Evolutionary conservation across 2,329 filamentous ascomycete genomes (phyloP), one percentile per base, ranked within the genome.

Genomic region (Fusarium proliferatum): DNA sequence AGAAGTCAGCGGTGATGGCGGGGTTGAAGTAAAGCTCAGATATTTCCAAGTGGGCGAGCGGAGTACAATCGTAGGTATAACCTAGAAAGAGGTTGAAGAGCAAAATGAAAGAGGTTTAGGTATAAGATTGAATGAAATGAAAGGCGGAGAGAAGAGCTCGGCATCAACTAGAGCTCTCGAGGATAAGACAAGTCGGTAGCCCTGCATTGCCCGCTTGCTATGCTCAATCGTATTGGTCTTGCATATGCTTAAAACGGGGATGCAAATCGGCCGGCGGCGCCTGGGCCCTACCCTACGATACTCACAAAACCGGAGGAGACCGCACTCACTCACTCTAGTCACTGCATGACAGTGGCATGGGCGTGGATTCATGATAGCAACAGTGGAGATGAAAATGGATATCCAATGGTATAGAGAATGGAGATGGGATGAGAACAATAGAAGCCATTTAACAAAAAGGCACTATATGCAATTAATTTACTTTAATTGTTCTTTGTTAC

Each of bases 231-330:
- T 39, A 58, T 61, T 69, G 52, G 43, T 66, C 62, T 66, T 57
- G 64, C 57, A 76, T 78, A 76, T 78, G 76, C 76, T 66, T 57
- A 70, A 78, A 78, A 78, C 76, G 76, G 73, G 76, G 67, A 61
- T 51, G 59, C 36, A 16, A 59, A 67, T 70, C 60, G 58, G 70
- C 59, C 67, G 61, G 33, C 48, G 61, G 57, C 59, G 71, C 49
- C 61, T 38, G 59, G 71, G 53, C 48, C 66, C 39, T 67, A 63
- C 67, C 70, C 70, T 45, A 49, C 33, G 48, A 41, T 53, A 28
- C 52, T 53, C 21, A 36, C 53, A 66, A 51, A 46, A 45, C 36
- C 74, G 72, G 74, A 77, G 72, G 56, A 63, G 59, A 72, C 74
- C 74, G 74, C 49, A 15, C 56, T 52, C n/a, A 10, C 12, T 28